Evolutionary conservation across 768 basidiomycete species (phyloP).

Genomic region (Tulasnella sp.): DNA sequence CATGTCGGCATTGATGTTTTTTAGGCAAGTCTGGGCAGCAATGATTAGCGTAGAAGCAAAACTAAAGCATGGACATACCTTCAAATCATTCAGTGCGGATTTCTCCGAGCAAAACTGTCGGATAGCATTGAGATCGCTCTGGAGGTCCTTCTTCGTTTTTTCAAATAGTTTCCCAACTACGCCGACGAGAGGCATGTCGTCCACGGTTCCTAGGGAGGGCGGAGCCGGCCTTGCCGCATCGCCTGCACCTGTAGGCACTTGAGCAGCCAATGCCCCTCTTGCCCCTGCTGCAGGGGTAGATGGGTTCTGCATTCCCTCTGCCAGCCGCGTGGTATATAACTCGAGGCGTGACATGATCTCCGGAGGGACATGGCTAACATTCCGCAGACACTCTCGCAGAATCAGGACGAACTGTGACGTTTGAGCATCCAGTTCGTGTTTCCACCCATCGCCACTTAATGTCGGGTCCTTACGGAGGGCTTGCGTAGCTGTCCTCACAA

Average conservation of each 20-base stretch:
- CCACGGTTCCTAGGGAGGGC: conserved; percentile 37
- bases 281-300: conserved; percentile 54
- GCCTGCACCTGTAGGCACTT: background rate
- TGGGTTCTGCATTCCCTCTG: conserved; percentile 40
- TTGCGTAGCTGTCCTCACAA: conserved; percentile 82
- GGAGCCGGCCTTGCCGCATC: background rate
- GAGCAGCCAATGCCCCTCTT: background rate
- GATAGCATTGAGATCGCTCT: conserved; percentile 64
- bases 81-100: conserved; percentile 82
- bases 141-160: conserved; percentile 55
- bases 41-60: conserved; percentile 18
- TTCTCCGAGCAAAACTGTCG: conserved; percentile 60
- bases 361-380: conserved; percentile 66
- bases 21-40: conserved; percentile 63
- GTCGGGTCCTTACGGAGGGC: conserved; percentile 86
- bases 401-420: conserved; percentile 83
- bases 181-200: conserved; percentile 70
- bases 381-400: conserved; percentile 68
- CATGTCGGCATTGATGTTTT: conserved; percentile 78
- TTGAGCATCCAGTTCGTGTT: conserved; percentile 84
- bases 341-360: conserved; percentile 79
- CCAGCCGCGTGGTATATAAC: conserved; percentile 72
- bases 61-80: conserved; percentile 40
- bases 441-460: conserved; percentile 76
- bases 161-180: conserved; percentile 68